Conservation (phyloP, 768 basidiomycete species). For the Pholiota conissans region DNA sequence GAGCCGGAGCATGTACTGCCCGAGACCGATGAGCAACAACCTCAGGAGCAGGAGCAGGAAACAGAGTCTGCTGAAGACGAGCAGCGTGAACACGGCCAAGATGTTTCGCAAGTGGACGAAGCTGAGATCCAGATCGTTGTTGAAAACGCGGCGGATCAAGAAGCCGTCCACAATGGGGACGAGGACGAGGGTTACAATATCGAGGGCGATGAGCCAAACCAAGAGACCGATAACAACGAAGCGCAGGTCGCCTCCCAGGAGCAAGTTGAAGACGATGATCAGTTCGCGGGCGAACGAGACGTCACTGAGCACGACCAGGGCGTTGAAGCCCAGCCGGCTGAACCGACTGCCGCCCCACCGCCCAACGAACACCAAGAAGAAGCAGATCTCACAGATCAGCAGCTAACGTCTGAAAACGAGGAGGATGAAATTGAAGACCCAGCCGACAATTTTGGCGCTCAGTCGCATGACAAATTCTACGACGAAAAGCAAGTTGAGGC, state of each 20-base stretch:
- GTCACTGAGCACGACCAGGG: background rate
- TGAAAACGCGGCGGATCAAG: background rate
- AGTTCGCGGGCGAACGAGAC: background rate
- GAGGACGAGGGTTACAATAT: background rate
- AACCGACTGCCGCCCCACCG: background rate
- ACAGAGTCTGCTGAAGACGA: no score
- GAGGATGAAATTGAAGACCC: background rate
- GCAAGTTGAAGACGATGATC: background rate
- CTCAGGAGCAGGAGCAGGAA: no score
- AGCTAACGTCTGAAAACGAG: background rate
- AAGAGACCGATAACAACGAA: background rate
- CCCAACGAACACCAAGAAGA: background rate
- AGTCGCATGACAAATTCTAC: background rate
- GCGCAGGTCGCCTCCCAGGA: background rate
- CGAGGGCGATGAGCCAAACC: background rate
- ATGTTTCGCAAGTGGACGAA: background rate
- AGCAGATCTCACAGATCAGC: background rate
- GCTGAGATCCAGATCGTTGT: background rate
- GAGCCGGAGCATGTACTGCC: background rate
- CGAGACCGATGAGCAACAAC: background rate
- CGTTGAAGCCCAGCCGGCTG: background rate
- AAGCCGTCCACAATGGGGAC: background rate
- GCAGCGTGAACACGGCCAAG: background rate
- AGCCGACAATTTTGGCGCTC: background rate
- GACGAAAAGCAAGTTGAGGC: background rate